Percentiles rank a stretch among this genome's conserved stretches.
phyloP scores from a whole-genome alignment of 192 early-diverging fungal species.

The Martensiomyces pterosporus region DNA sequence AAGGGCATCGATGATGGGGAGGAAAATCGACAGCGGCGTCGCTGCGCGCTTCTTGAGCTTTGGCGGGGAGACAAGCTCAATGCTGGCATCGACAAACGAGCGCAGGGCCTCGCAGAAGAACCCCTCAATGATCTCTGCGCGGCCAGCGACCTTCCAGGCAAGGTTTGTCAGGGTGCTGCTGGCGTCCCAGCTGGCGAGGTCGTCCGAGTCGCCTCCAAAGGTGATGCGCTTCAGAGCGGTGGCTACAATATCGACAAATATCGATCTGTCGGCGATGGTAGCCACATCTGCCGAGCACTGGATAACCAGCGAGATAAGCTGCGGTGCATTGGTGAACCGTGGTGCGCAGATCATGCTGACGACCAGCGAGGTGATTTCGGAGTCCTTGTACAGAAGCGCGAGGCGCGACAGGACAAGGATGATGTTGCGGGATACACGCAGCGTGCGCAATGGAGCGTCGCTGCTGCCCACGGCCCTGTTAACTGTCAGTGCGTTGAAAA shows the following conservation, averaged over 20 bases:
- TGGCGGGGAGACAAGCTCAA: constrained; percentile 12
- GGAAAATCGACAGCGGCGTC: constrained; percentile 45
- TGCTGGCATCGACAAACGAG: constrained; percentile 35
- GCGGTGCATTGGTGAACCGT: constrained; percentile 47
- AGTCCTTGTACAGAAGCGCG: constrained; percentile 22
- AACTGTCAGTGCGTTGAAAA: constrained; percentile 36
- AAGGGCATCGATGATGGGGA: constrained; percentile 60
- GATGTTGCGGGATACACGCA: constrained; percentile 40
- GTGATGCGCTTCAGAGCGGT: constrained; percentile 28
- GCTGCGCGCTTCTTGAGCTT: constrained; percentile 8
- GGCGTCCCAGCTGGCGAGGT: constrained; percentile 16
- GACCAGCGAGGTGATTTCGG: constrained; percentile 55
- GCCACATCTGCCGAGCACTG: constrained; percentile 61
- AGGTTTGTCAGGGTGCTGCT: constrained; percentile 20
- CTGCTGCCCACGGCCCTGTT: constrained; percentile 6
- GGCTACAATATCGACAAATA: constrained; percentile 59
- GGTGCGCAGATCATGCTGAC: constrained; percentile 64
- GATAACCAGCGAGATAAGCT: constrained; percentile 51
- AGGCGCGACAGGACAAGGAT: constrained; percentile 32
- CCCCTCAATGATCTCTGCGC: constrained; percentile 18
- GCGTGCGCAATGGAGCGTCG: not conserved
- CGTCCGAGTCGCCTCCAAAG: constrained; percentile 17
- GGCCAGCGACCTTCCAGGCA: constrained; percentile 16
- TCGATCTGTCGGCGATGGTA: constrained; percentile 48
- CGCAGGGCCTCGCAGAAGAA: constrained; percentile 27